Conservation (phyloP, 352 stramenopile genomes). For the Phytophthora foliorum region DNA sequence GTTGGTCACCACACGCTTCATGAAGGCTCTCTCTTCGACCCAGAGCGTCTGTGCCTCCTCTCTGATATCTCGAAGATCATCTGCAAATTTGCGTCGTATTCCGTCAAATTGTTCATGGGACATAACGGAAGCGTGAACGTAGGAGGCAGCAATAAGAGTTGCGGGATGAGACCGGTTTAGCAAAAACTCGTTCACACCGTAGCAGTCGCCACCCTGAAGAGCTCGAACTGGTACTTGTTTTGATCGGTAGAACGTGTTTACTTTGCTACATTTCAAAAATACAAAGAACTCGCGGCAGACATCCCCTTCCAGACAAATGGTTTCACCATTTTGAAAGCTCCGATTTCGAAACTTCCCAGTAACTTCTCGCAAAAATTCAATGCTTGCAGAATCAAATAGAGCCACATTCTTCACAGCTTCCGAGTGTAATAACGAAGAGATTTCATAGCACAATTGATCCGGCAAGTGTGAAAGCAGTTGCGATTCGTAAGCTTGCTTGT, state of each 20-base stretch:
- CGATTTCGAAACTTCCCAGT: conserved; percentile 66
- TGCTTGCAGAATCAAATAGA: conserved; percentile 62
- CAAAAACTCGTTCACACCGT: conserved; percentile 66
- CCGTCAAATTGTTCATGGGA: conserved; percentile 66
- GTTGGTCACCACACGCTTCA: conserved; percentile 47
- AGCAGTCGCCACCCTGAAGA: conserved; percentile 57
- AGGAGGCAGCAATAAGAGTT: conserved; percentile 47
- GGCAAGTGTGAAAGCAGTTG: conserved; percentile 60
- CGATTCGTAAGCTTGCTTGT: conserved; percentile 66
- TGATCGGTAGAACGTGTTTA: conserved; percentile 58
- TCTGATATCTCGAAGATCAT: conserved; percentile 55
- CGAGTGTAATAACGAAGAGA: conserved; percentile 67
- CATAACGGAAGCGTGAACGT: conserved; percentile 61
- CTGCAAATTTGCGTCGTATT: conserved; percentile 58
- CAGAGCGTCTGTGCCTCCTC: conserved; percentile 45
- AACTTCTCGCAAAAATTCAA: conserved; percentile 55
- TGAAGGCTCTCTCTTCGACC: conserved; percentile 42
- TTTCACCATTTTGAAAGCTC: conserved; percentile 67
- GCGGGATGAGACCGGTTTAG: conserved; percentile 52
- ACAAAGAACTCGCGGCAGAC: conserved; percentile 74
- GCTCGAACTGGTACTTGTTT: conserved; percentile 40
- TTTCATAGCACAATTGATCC: conserved; percentile 62
- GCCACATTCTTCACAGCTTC: conserved; percentile 58
- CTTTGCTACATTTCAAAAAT: conserved; percentile 50
- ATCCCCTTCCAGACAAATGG: conserved; percentile 55